A percentile compares a stretch with the other conserved stretches of the same genome.
Evolutionary conservation across 805 yeast species (phyloP).

Genomic region (Starmerella geochares): DNA sequence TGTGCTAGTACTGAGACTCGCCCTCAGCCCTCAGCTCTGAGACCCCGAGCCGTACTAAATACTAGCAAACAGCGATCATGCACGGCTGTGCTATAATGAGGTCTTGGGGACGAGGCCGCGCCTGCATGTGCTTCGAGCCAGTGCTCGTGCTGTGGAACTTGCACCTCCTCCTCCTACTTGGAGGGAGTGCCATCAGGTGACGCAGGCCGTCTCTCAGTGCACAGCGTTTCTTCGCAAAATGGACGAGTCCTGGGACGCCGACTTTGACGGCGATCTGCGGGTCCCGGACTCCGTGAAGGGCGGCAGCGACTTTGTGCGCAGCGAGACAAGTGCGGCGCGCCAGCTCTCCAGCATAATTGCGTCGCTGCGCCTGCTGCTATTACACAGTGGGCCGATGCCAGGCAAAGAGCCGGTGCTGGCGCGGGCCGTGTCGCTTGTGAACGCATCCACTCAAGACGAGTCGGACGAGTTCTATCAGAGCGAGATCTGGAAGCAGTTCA

Average conservation of each 20-base stretch:
- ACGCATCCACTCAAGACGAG: slow-evolving; percentile 25
- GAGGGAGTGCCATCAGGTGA: slow-evolving; percentile 4
- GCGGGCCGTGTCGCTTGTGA: slow-evolving; percentile 28
- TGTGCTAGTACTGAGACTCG: no score
- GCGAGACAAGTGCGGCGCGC: slow-evolving; percentile 24
- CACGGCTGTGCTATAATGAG: no score
- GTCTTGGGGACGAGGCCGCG: no score
- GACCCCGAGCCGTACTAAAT: no score
- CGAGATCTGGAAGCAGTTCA: slow-evolving; percentile 21
- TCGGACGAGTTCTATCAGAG: slow-evolving; percentile 23
- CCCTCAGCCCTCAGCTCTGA: no score
- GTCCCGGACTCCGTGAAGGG: slow-evolving; percentile 20
- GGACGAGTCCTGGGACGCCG: slow-evolving; percentile 54
- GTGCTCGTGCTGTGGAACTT: no score
- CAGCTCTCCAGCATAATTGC: slow-evolving; percentile 21
- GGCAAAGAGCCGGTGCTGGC: neutral
- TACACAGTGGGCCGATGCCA: slow-evolving; percentile 3
- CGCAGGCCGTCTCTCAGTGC: neutral
- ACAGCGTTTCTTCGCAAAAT: slow-evolving; percentile 4
- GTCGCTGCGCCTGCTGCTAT: slow-evolving; percentile 16
- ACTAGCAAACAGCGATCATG: no score
- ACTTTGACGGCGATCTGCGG: slow-evolving; percentile 32
- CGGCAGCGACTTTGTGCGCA: slow-evolving; percentile 20
- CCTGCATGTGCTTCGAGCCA: no score
- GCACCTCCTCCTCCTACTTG: no score